Conservation (phyloP, 352 stramenopile genomes). For the Phytophthora pistaciae region DNA sequence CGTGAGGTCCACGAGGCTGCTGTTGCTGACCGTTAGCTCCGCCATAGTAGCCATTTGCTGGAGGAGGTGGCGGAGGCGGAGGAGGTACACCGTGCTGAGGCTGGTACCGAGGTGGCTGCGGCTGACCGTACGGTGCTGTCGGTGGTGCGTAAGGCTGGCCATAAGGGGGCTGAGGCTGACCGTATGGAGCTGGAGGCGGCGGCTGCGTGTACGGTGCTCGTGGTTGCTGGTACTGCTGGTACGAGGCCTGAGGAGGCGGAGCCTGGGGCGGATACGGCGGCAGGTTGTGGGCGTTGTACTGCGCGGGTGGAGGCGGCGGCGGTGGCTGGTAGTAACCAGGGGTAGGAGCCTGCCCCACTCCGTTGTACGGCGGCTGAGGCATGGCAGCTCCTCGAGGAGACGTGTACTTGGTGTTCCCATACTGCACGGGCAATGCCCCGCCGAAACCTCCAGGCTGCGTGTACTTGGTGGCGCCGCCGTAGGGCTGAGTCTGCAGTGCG, state of each 20-base stretch:
- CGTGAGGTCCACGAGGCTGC: constrained; percentile 42
- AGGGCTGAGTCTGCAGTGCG: constrained; percentile 49
- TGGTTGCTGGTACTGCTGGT: constrained; percentile 38
- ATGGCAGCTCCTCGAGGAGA: constrained; percentile 30
- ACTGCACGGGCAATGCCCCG: constrained; percentile 27
- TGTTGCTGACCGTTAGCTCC: constrained; percentile 29
- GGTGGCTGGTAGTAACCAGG: constrained; percentile 40
- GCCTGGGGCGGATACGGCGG: constrained; percentile 36
- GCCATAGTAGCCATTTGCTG: constrained; percentile 21
- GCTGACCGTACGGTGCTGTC: constrained; percentile 15
- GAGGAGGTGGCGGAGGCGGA: constrained; percentile 18
- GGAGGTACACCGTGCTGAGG: constrained; percentile 17
- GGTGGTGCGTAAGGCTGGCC: constrained; percentile 11
- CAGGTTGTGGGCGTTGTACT: constrained; percentile 42
- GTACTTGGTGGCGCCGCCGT: constrained; percentile 61
- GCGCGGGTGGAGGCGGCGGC: constrained; percentile 14
- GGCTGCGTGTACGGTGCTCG: constrained; percentile 23
- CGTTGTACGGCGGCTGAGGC: constrained; percentile 37
- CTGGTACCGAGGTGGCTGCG: constrained; percentile 26
- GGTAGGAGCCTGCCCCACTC: constrained; percentile 22
- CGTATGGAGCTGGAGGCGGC: constrained; percentile 22
- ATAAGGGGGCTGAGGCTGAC: constrained; percentile 20
- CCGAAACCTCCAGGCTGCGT: constrained; percentile 46
- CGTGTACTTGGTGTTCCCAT: constrained; percentile 53
- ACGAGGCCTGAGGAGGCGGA: constrained; percentile 21